Percentiles rank a stretch among this genome's conserved stretches.
Conservation (phyloP, 2,329 filamentous ascomycete genomes). For the Colletotrichum sp. region DNA sequence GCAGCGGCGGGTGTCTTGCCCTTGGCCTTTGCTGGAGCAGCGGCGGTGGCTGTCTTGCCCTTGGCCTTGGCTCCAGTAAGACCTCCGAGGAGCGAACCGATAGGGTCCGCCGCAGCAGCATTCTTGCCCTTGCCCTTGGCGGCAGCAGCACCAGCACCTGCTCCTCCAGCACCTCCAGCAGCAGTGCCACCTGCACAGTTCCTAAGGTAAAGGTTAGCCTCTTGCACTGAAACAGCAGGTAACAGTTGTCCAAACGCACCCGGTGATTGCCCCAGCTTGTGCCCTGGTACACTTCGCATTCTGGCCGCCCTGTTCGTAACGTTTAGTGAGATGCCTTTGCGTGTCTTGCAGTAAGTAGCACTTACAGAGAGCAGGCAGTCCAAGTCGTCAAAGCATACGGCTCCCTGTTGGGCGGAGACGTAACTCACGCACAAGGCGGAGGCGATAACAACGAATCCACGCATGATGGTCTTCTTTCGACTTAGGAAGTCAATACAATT, state of each 20-base stretch:
- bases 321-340: neutral
- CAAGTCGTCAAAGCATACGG: constrained; percentile 13
- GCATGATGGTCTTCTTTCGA: neutral
- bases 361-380: constrained; percentile 10
- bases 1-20: neutral
- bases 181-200: neutral
- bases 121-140: neutral
- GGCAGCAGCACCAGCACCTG: neutral
- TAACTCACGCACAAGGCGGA: constrained; percentile 7
- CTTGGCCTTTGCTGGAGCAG: neutral
- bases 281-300: constrained; percentile 16
- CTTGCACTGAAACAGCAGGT: neutral
- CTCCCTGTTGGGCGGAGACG: constrained; percentile 9
- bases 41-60: neutral
- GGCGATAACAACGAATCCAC: neutral
- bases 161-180: neutral
- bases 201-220: neutral
- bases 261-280: constrained; percentile 3
- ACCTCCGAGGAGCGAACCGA: neutral
- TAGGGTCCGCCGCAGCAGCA: constrained; percentile 1
- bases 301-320: neutral
- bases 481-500: too few species aligned
- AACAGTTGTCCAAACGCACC: neutral
- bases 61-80: constrained; percentile 1
- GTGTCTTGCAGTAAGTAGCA: neutral